Evolutionary conservation across 495 filamentous ascomycete genomes (phyloP).

Genomic region (Trichoderma asperelloides): DNA sequence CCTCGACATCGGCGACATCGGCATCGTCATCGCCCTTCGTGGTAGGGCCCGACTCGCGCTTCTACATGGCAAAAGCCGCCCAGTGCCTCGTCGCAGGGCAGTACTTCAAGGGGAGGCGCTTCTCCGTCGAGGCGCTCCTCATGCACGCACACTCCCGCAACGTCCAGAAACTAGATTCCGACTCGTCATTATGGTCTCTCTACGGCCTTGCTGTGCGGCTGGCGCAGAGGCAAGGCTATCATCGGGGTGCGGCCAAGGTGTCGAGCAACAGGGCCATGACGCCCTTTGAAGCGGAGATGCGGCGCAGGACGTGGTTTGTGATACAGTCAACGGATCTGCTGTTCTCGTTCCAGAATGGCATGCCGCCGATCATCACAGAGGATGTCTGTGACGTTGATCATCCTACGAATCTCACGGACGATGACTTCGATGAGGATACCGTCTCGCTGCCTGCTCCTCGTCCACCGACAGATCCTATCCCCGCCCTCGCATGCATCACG

Average conservation of each 20-base stretch:
- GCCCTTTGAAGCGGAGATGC: slow-evolving; percentile 42
- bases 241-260: slow-evolving; percentile 37
- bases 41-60: slow-evolving; percentile 13
- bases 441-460: slow-evolving; percentile 29
- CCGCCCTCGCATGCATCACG: slow-evolving; percentile 31
- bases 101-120: slow-evolving; percentile 32
- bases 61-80: slow-evolving; percentile 18
- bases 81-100: slow-evolving; percentile 36
- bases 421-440: slow-evolving; percentile 36
- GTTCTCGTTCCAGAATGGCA: slow-evolving; percentile 40
- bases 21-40: neutral
- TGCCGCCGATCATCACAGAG: slow-evolving; percentile 36
- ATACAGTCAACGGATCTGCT: slow-evolving; percentile 41
- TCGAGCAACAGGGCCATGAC: slow-evolving; percentile 30
- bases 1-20: neutral
- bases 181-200: slow-evolving; percentile 16
- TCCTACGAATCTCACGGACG: slow-evolving; percentile 37
- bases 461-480: slow-evolving; percentile 34
- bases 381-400: slow-evolving; percentile 36
- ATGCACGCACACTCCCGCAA: slow-evolving; percentile 32
- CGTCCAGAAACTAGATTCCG: slow-evolving; percentile 25
- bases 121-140: slow-evolving; percentile 40
- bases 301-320: slow-evolving; percentile 41
- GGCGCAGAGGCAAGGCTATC: slow-evolving; percentile 33
- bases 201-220: slow-evolving; percentile 7